Base-by-base conservation (phyloP, 1,139 yeast species). In the Zygosaccharomyces pseudobailii region DNA sequence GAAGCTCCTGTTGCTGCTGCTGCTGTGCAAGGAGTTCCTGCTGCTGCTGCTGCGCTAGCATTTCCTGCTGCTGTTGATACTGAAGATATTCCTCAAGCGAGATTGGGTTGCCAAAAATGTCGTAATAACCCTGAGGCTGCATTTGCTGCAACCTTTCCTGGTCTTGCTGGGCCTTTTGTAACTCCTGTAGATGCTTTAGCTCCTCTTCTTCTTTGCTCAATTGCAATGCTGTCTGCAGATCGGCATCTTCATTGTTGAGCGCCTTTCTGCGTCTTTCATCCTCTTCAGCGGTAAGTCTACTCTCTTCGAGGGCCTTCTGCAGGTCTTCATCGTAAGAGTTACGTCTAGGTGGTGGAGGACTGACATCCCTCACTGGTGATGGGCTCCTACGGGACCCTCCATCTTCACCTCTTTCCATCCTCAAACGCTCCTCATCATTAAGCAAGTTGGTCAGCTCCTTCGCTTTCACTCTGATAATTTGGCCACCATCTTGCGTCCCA, bases 161-260 rank as follows among this genome's bases (percentile, higher is more conserved):
- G 38, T 71, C 69, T 51, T 78, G 85, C 59, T 81, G 81, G 35
- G 70, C 69, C 53, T 74, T 72, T 51, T 76, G 79, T 44, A 67
- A 67, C 46, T 70, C 72, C 52, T 71, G 73, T 54, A 72, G 71
- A 57, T 76, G 79, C 61, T 82, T 78, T 76, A 84, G 74, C 66
- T 84, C 94, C 59, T 89, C 96, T 63, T 92, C 97, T 68, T 89
- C 97, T 65, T 83, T 73, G 34, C 94, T 84, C 58, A 92, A 76
- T 67, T 84, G 83, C 55, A 90, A 74, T 1, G 97, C 97, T 43
- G 86, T 82, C 52, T 79, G 80, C 53, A 90, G 73, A 40, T 87
- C 95, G 24, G 85, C 87, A 39, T 71, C 75, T 37, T 71, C 72
- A 23, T 57, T 56, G 36, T 51, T 56, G 45, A 49, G 55, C 37